Conservation (phyloP, 1,284 basidiomycete genomes). For the Cutaneotrichosporon mucoides region DNA sequence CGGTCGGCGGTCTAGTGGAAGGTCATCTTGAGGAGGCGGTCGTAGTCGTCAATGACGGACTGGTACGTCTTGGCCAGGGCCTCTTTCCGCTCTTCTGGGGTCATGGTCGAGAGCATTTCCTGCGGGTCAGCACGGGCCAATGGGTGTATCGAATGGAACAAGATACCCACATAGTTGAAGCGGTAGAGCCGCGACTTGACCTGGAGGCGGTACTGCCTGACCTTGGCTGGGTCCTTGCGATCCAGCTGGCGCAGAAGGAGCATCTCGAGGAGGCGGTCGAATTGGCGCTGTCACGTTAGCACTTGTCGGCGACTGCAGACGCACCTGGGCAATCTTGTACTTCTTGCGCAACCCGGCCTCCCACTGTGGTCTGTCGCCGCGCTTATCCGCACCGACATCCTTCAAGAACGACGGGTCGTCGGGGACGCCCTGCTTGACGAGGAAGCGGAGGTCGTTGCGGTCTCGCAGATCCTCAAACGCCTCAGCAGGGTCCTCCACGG, state of each 20-base stretch:
- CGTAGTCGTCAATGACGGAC: constrained; percentile 79
- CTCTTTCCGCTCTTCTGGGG: constrained; percentile 75
- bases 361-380: constrained; percentile 56
- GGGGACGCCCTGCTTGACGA: constrained; percentile 48
- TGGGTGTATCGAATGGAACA: not conserved
- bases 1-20: constrained; percentile 24
- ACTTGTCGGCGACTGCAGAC: constrained; percentile 20
- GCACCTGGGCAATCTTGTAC: constrained; percentile 82
- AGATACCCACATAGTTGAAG: constrained; percentile 77
- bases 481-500: constrained; percentile 95
- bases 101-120: constrained; percentile 81
- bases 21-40: constrained; percentile 63
- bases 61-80: constrained; percentile 93
- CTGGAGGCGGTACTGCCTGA: constrained; percentile 67
- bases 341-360: constrained; percentile 70
- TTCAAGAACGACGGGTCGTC: constrained; percentile 35
- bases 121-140: constrained; percentile 41
- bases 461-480: constrained; percentile 71
- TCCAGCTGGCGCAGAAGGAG: constrained; percentile 71
- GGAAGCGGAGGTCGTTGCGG: constrained; percentile 78
- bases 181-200: constrained; percentile 91
- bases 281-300: constrained; percentile 67
- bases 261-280: constrained; percentile 88
- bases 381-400: constrained; percentile 32
- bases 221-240: constrained; percentile 56